Evolutionary conservation across 495 filamentous ascomycete genomes (phyloP).

Genomic region (Diplogelasinospora grovesii): DNA sequence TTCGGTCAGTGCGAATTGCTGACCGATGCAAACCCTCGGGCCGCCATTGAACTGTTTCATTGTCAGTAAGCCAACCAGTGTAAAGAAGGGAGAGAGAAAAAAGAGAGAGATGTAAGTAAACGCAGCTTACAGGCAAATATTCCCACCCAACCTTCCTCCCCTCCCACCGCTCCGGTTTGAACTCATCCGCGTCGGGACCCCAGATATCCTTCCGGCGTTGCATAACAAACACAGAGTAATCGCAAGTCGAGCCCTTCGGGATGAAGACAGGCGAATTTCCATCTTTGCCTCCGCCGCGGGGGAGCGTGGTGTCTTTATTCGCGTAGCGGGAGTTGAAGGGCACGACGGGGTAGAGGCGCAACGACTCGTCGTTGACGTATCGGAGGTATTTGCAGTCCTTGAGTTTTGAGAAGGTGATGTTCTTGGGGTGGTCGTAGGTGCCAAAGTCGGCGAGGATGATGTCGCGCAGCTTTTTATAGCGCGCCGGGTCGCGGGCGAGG

Average conservation of each 20-base stretch:
- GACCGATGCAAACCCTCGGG: too few relatives aligned
- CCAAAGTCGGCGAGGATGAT: constrained; percentile 40
- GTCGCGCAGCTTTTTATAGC: constrained; percentile 45
- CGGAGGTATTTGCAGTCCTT: constrained; percentile 39
- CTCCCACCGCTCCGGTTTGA: constrained; percentile 47
- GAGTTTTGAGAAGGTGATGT: constrained; percentile 32
- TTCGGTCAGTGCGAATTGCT: too few relatives aligned
- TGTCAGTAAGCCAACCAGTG: too few relatives aligned
- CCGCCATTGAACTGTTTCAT: too few relatives aligned
- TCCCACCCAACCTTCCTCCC: constrained; percentile 22
- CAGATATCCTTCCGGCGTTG: constrained; percentile 32
- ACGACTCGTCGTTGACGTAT: constrained; percentile 42
- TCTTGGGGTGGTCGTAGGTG: constrained; percentile 9
- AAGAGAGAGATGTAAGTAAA: too few relatives aligned
- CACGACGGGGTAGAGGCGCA: constrained; percentile 32
- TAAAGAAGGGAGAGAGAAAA: too few relatives aligned
- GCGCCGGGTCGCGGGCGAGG: constrained; percentile 39
- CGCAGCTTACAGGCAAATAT: background rate
- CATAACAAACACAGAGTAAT: background rate
- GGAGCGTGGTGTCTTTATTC: constrained; percentile 40
- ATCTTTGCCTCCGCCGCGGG: constrained; percentile 41
- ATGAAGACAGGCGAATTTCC: too few relatives aligned
- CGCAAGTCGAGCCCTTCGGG: too few relatives aligned
- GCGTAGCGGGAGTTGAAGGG: constrained; percentile 38
- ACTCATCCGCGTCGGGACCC: constrained; percentile 34